A percentile compares a stretch with the other conserved stretches of the same genome.
Evolutionary conservation across 2,329 filamentous ascomycete species (phyloP).

Genomic region (Phoma sp.): DNA sequence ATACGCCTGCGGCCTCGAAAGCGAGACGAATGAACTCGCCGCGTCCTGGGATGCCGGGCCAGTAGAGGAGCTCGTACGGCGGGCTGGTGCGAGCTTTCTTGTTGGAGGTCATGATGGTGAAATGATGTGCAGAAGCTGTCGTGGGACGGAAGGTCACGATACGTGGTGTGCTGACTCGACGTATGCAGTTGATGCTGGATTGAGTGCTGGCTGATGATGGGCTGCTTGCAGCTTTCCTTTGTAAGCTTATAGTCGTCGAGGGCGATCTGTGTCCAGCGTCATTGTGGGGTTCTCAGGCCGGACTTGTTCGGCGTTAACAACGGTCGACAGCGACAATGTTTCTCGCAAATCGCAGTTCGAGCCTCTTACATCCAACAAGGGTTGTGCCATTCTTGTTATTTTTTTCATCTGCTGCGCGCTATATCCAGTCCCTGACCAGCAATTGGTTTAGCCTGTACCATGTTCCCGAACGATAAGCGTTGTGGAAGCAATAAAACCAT

Average conservation of each 20-base stretch:
- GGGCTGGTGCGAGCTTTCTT: slow-evolving; percentile 43
- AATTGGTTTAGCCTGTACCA: background rate
- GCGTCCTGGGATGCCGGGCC: slow-evolving; percentile 73
- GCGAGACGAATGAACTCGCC: slow-evolving; percentile 76
- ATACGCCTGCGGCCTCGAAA: slow-evolving; percentile 70
- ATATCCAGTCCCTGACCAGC: background rate
- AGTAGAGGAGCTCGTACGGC: slow-evolving; percentile 73
- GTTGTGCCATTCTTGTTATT: too few relatives aligned
- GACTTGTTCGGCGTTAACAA: slow-evolving; percentile 1
- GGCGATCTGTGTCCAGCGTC: slow-evolving; percentile 14
- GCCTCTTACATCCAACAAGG: too few relatives aligned
- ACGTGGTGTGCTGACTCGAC: background rate
- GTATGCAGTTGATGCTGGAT: background rate
- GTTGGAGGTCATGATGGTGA: slow-evolving; percentile 28
- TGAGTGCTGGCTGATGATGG: too few relatives aligned
- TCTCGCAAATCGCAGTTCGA: too few relatives aligned
- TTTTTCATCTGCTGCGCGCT: background rate
- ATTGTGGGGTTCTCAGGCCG: slow-evolving; percentile 23
- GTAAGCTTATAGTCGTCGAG: background rate
- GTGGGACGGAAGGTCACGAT: background rate
- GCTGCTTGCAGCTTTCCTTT: background rate
- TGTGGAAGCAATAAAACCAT: slow-evolving; percentile 1
- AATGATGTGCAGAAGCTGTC: background rate
- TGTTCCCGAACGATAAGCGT: slow-evolving; percentile 1
- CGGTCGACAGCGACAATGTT: background rate